Evolutionary conservation across 2,329 filamentous ascomycete genomes (phyloP), one percentile per base, ranked within the genome.

Genomic region (Hymenoscyphus infarciens): DNA sequence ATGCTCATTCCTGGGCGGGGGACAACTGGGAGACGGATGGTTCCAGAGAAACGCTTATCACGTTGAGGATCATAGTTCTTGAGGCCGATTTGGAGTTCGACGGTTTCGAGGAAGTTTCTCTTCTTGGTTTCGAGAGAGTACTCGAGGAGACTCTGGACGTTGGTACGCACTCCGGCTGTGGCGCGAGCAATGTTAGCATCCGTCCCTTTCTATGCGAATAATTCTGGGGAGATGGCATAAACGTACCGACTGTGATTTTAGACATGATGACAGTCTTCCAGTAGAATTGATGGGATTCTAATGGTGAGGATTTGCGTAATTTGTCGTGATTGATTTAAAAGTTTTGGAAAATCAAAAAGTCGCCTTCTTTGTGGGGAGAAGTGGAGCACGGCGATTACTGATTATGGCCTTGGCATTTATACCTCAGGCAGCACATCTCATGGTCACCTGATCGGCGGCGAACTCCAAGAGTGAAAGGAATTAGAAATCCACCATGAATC

Each of bases 21-120:
- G 74, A 98, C 85, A 76, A 87, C 85, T 73, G 94, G 93, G 76
- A 98, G 90, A 84, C 90, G 92, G 86, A 99, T 91, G 81, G 95
- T 98, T 82, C 95, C 95, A 64, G 91, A 96, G 94, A 99, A 99
- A 97, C 94, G 94, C 94, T 99, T 99, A 86, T 99, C 95, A 92
- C 95, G 94, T 89, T 98, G 85, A 78, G 95, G 94, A 80, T 99
- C 91, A 85, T 97, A 97, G 89, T 96, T 96, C 90, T 96, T 96
- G 79, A 96, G 88, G 80, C 91, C 91, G 85, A 96, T 95, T 81
- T 92, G 87, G 74, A 90, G 89, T 81, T 92, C 89, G 79, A 97
- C 91, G 78, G 91, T 94, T 85, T 95, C 92, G 79, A 96, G 86
- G 85, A 97, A 97, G 87, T 97, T 97, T 75, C 92, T 86, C 90